phyloP scores from a whole-genome alignment of 1,139 yeast species.

The Yamadazyma membranifaciens region DNA sequence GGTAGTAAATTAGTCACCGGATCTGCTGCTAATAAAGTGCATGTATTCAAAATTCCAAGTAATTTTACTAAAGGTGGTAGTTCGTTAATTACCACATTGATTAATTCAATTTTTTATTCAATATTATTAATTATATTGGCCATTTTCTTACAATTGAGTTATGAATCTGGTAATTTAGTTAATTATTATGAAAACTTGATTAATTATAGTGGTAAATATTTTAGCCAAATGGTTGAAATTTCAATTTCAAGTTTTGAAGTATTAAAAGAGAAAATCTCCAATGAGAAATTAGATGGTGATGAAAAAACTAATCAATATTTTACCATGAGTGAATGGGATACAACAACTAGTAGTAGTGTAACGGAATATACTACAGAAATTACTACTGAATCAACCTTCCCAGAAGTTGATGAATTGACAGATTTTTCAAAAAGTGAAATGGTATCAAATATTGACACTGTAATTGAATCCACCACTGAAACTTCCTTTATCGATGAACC shows the following conservation, averaged over 20 bases:
- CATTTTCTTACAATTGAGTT: conserved; percentile 39
- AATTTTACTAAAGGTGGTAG: conserved; percentile 45
- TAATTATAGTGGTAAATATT: conserved; percentile 20
- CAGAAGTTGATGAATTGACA: conserved; percentile 3
- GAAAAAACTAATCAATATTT: conserved; percentile 24
- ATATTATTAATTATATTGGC: conserved; percentile 48
- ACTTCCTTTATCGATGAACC: conserved; percentile 10
- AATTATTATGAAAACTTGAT: conserved; percentile 16
- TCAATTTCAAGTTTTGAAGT: conserved; percentile 28
- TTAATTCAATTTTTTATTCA: conserved; percentile 41
- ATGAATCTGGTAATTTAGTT: conserved; percentile 38
- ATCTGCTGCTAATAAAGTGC: conserved; percentile 77
- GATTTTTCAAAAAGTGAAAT: conserved; percentile 6
- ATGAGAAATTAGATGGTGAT: conserved; percentile 31
- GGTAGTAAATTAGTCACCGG: conserved; percentile 70
- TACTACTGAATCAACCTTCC: conserved; percentile 4
- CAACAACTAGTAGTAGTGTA: not conserved
- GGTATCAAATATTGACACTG: conserved; percentile 3
- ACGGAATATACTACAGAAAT: not conserved
- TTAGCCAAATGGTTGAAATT: conserved; percentile 19
- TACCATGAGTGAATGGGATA: conserved; percentile 27
- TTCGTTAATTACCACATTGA: conserved; percentile 41
- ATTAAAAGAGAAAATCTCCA: conserved; percentile 41
- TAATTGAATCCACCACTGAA: conserved; percentile 10
- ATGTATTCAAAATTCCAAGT: conserved; percentile 60